A percentile compares a stretch with the other conserved stretches of the same genome.
phyloP scores from a whole-genome alignment of 306 rosid species.

The Cicer chorassanicum region DNA sequence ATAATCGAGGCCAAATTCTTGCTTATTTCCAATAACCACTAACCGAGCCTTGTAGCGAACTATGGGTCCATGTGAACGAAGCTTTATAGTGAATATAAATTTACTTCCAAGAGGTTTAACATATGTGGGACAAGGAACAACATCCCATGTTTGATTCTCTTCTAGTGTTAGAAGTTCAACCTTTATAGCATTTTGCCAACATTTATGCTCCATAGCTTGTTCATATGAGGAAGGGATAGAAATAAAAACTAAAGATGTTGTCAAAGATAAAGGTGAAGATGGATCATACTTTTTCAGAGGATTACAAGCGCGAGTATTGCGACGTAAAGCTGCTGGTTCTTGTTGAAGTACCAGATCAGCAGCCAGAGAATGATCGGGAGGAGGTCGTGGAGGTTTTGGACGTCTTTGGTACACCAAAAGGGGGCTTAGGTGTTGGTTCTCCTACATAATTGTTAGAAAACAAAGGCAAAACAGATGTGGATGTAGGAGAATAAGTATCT shows the following conservation, averaged over 20 bases:
- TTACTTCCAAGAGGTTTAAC: too few relatives aligned
- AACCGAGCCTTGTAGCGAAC: too few relatives aligned
- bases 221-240: conserved; percentile 5
- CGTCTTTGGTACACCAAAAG: neutral
- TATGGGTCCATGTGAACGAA: too few relatives aligned
- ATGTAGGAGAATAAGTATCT: neutral
- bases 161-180: neutral
- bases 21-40: too few relatives aligned
- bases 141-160: too few relatives aligned
- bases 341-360: neutral
- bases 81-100: too few relatives aligned
- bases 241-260: conserved; percentile 1
- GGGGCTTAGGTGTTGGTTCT: neutral
- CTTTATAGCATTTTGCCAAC: neutral
- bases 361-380: neutral
- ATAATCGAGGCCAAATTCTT: too few relatives aligned
- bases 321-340: neutral
- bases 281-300: conserved; percentile 4
- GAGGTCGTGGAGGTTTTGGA: neutral
- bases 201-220: conserved; percentile 21
- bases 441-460: neutral
- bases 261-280: neutral
- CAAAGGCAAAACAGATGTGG: neutral
- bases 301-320: neutral
- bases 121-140: too few relatives aligned